phyloP scores from a whole-genome alignment of 192 early-diverging fungal genomes.

The Rhizoclosmatium globosum region DNA sequence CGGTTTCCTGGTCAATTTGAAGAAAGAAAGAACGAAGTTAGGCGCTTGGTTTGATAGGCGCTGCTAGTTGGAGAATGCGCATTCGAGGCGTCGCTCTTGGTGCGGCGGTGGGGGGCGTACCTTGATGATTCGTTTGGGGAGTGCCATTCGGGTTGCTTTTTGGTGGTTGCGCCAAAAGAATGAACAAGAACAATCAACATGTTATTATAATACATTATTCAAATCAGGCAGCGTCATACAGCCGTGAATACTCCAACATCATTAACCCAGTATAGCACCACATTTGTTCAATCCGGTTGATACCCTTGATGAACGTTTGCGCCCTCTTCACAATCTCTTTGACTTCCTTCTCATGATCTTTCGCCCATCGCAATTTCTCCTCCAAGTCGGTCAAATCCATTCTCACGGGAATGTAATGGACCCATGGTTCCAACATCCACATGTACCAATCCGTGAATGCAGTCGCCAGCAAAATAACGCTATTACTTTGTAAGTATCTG shows the following conservation, averaged over 20 bases:
- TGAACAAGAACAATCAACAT: not conserved
- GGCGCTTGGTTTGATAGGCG: not conserved
- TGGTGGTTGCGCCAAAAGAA: not conserved
- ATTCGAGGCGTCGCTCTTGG: not conserved
- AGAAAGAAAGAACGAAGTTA: not conserved
- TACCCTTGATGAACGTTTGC: not conserved
- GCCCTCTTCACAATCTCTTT: constrained; percentile 4
- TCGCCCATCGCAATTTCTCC: constrained; percentile 14
- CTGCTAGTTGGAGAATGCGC: not conserved
- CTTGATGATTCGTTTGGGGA: constrained; percentile 64
- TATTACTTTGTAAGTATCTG: constrained; percentile 6
- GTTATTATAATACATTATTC: not conserved
- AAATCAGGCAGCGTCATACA: not conserved
- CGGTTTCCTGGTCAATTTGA: constrained; percentile 79
- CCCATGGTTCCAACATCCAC: constrained; percentile 31
- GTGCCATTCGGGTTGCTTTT: constrained; percentile 43
- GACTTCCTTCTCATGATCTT: constrained; percentile 11
- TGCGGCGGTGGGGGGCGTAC: constrained; percentile 16
- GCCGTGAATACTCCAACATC: constrained; percentile 14
- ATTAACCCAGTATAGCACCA: constrained; percentile 7
- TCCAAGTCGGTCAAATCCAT: constrained; percentile 36
- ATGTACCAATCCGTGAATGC: constrained; percentile 27
- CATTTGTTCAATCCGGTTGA: constrained; percentile 4
- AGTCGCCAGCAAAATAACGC: not conserved
- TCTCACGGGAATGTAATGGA: constrained; percentile 34